These are phyloP conservation scores for Vitis hybrid DNA, from an alignment of 177 flowering plant genomes.

Conservation along the genomic window DNA sequence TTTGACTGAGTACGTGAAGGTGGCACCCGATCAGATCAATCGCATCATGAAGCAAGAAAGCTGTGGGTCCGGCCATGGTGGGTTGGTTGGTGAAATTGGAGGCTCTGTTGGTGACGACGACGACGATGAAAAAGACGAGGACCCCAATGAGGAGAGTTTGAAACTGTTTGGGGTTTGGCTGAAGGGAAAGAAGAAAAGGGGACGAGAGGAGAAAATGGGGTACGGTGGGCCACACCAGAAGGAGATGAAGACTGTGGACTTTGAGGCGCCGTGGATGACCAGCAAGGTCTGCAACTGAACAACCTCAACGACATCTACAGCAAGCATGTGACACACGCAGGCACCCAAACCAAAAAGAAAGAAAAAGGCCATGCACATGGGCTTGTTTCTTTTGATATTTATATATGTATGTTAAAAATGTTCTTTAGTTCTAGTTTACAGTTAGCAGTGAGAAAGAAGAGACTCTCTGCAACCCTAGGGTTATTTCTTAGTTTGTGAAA, in stretches of 20 bases:
- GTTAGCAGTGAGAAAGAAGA: too few species aligned
- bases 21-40: slow-evolving; percentile 54
- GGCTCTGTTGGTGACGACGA: slow-evolving; percentile 9
- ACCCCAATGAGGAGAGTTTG: slow-evolving; percentile 26
- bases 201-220: slow-evolving; percentile 25
- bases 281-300: slow-evolving; percentile 32
- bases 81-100: background rate
- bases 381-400: too few species aligned
- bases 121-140: slow-evolving; percentile 21
- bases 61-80: slow-evolving; percentile 18
- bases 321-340: background rate
- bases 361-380: too few species aligned
- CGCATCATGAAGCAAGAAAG: slow-evolving; percentile 46
- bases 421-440: too few species aligned
- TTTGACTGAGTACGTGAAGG: slow-evolving; percentile 49
- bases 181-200: slow-evolving; percentile 41
- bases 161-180: slow-evolving; percentile 81
- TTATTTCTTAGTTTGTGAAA: too few species aligned
- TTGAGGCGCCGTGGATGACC: slow-evolving; percentile 38
- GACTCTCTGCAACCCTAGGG: too few species aligned
- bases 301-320: too few species aligned
- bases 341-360: background rate
- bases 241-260: slow-evolving; percentile 35
- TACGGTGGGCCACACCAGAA: slow-evolving; percentile 25
- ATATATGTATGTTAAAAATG: too few species aligned